Conservation (phyloP, 2,329 filamentous ascomycete species). For the Ophiosphaerella korrae region DNA sequence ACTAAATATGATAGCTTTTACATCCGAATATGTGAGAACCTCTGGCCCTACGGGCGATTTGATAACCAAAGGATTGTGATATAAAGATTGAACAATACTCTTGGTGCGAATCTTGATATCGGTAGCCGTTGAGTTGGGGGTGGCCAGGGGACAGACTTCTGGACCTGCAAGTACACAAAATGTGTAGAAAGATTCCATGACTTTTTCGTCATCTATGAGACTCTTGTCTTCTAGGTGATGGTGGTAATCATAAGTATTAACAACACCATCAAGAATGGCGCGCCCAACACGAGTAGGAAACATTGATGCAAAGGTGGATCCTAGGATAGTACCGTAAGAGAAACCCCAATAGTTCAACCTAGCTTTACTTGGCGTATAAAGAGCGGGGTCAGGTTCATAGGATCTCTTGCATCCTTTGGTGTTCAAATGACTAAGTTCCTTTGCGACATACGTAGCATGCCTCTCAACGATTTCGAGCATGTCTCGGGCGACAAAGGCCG, state of each 20-base stretch:
- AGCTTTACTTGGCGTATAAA: constrained; percentile 16
- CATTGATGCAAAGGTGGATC: constrained; percentile 47
- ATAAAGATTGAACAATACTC: constrained; percentile 43
- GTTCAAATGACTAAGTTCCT: constrained; percentile 8
- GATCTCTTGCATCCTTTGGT: not conserved
- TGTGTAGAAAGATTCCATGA: constrained; percentile 51
- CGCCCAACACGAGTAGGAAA: constrained; percentile 45
- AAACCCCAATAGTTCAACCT: constrained; percentile 54
- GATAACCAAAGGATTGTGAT: constrained; percentile 50
- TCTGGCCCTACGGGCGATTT: constrained; percentile 30
- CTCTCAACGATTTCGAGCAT: constrained; percentile 57
- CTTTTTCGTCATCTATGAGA: constrained; percentile 52
- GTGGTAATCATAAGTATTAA: constrained; percentile 45
- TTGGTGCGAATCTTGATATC: constrained; percentile 44
- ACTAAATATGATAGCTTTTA: constrained; percentile 44
- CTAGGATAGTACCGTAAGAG: constrained; percentile 55
- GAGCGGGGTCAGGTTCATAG: not conserved
- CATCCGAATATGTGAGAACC: constrained; percentile 50
- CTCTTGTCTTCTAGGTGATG: constrained; percentile 48
- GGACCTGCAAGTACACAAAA: constrained; percentile 52
- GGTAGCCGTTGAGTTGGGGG: constrained; percentile 33
- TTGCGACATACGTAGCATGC: constrained; percentile 44
- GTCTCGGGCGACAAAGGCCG: constrained; percentile 55
- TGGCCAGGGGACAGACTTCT: constrained; percentile 47
- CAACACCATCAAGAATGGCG: constrained; percentile 53